Evolutionary conservation across 495 filamentous ascomycete genomes (phyloP).

Genomic region (Trichoderma parareesei): DNA sequence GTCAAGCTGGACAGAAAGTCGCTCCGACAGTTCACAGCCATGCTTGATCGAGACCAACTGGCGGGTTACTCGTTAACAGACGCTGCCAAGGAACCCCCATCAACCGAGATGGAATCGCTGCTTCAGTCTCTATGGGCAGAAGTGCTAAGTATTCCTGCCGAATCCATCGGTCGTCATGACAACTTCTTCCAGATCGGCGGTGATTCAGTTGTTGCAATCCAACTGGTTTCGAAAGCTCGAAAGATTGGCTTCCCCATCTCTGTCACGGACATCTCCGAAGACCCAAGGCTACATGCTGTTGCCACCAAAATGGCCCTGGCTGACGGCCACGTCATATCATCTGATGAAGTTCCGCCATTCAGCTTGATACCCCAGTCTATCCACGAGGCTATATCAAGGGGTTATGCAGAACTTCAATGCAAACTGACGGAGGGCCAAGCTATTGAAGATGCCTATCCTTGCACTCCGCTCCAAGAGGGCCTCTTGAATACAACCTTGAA

Average conservation of each 20-base stretch:
- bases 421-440: background rate
- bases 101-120: slow-evolving; percentile 11
- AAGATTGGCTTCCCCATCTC: background rate
- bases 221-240: slow-evolving; percentile 25
- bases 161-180: slow-evolving; percentile 22
- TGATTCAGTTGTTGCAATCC: background rate
- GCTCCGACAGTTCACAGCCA: background rate
- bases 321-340: slow-evolving; percentile 37
- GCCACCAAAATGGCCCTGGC: background rate
- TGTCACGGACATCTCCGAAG: background rate
- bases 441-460: slow-evolving; percentile 28
- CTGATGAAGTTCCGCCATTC: background rate
- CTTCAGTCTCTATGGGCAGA: slow-evolving; percentile 39
- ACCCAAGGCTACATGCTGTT: background rate
- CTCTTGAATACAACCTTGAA: slow-evolving; percentile 37
- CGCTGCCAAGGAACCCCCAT: background rate
- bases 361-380: background rate
- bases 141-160: slow-evolving; percentile 28
- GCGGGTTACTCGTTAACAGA: background rate
- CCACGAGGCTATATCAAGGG: background rate
- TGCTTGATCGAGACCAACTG: background rate
- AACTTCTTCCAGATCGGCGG: background rate
- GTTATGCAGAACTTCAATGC: background rate
- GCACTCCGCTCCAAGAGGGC: slow-evolving; percentile 48
- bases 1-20: background rate